Percentiles rank a stretch among this genome's conserved stretches.
phyloP scores from a whole-genome alignment of 305 asterid species.

The Solanum hybrid region DNA sequence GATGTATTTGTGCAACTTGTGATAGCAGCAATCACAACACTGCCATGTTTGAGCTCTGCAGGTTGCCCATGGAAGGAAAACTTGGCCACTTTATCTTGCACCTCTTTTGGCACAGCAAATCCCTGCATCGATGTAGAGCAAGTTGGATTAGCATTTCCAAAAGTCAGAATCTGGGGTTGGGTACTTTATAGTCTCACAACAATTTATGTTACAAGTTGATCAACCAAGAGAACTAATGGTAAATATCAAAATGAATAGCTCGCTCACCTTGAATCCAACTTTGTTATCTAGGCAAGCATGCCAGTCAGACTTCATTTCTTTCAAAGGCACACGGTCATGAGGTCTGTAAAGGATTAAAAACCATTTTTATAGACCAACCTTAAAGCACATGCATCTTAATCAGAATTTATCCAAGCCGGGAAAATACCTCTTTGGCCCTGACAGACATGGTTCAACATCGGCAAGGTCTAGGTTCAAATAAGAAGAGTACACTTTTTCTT shows the following conservation, averaged over 20 bases:
- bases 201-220: not conserved
- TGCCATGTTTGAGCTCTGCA: slow-evolving; percentile 92
- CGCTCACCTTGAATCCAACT: slow-evolving; percentile 93
- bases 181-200: not conserved
- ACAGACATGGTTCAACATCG: slow-evolving; percentile 74
- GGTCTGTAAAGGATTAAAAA: slow-evolving; percentile 42
- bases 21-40: slow-evolving; percentile 95
- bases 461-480: slow-evolving; percentile 50
- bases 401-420: not conserved
- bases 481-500: slow-evolving; percentile 75
- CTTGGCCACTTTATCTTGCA: slow-evolving; percentile 67
- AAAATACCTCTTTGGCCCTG: slow-evolving; percentile 87
- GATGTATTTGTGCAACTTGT: slow-evolving; percentile 99
- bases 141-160: not conserved
- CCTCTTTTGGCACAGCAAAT: slow-evolving; percentile 89
- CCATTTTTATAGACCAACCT: not conserved
- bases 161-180: not conserved
- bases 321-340: slow-evolving; percentile 85
- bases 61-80: slow-evolving; percentile 80
- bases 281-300: slow-evolving; percentile 87
- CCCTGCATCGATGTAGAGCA: slow-evolving; percentile 38
- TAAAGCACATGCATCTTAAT: not conserved
- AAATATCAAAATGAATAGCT: not conserved
- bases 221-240: not conserved
- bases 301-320: slow-evolving; percentile 96